Conservation (phyloP, 139 green algal genomes). For the Volvox africanus region DNA sequence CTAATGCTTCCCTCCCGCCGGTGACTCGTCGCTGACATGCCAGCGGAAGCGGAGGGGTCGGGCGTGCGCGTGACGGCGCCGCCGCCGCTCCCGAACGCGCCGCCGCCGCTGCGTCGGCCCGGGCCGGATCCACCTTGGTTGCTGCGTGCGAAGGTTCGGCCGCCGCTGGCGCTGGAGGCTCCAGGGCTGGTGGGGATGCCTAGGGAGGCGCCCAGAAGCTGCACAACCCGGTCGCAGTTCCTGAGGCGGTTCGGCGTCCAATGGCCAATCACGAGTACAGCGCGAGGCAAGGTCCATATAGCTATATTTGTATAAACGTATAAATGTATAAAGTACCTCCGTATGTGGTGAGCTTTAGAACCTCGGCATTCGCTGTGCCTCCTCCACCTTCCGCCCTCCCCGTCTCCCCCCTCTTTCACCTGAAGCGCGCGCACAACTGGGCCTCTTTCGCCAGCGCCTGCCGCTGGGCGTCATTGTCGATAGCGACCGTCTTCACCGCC, state of each 20-base stretch:
- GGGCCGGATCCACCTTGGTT: not conserved
- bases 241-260: not conserved
- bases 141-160: not conserved
- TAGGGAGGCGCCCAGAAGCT: conserved; percentile 75
- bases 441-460: conserved; percentile 78
- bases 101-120: not conserved
- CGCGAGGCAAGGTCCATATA: no score
- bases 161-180: not conserved
- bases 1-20: not conserved
- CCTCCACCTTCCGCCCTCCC: no score
- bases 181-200: not conserved
- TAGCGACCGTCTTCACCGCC: conserved; percentile 79
- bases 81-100: not conserved
- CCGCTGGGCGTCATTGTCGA: conserved; percentile 46
- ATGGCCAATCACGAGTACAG: no score
- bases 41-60: not conserved
- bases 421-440: conserved; percentile 64
- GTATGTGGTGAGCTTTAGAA: no score
- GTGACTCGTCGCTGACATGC: not conserved
- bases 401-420: not conserved
- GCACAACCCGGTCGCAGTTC: conserved; percentile 67
- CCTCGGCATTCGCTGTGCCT: no score
- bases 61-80: no score
- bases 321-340: no score
- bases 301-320: no score